These are phyloP conservation scores for Boletus rubescentipes DNA, from an alignment of 768 basidiomycete species.

Conservation along the genomic window DNA sequence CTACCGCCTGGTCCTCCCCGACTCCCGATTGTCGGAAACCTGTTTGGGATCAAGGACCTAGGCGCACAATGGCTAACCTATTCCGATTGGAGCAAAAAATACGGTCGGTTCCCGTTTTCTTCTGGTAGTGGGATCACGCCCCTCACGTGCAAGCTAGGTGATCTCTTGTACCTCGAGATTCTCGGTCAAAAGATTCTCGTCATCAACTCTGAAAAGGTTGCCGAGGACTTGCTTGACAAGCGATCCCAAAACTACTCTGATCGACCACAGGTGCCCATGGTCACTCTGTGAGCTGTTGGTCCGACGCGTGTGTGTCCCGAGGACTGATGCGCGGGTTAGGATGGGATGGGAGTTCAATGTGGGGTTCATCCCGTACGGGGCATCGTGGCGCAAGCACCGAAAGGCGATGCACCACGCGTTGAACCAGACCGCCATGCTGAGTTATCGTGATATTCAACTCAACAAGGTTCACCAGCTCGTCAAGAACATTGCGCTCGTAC, in stretches of 20 bases:
- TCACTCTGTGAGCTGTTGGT: constrained; percentile 16
- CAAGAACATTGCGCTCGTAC: constrained; percentile 26
- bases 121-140: background rate
- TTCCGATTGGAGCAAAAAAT: constrained; percentile 41
- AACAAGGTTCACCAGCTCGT: constrained; percentile 33
- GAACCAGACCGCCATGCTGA: constrained; percentile 27
- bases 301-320: background rate
- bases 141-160: constrained; percentile 11
- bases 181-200: constrained; percentile 22
- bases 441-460: constrained; percentile 34
- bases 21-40: constrained; percentile 44
- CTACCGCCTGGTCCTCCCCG: constrained; percentile 44
- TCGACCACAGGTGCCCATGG: constrained; percentile 25
- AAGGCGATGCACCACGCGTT: constrained; percentile 39
- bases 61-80: constrained; percentile 40
- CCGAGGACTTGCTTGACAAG: constrained; percentile 30
- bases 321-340: constrained; percentile 1
- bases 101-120: constrained; percentile 30
- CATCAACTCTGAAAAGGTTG: constrained; percentile 25
- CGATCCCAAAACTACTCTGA: constrained; percentile 30
- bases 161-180: constrained; percentile 29
- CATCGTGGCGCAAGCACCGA: constrained; percentile 38
- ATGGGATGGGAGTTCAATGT: constrained; percentile 43
- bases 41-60: constrained; percentile 41
- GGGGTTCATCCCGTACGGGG: constrained; percentile 36